Evolutionary conservation across 257 asterid genomes (phyloP).

Genomic region (Plantago ovata): DNA sequence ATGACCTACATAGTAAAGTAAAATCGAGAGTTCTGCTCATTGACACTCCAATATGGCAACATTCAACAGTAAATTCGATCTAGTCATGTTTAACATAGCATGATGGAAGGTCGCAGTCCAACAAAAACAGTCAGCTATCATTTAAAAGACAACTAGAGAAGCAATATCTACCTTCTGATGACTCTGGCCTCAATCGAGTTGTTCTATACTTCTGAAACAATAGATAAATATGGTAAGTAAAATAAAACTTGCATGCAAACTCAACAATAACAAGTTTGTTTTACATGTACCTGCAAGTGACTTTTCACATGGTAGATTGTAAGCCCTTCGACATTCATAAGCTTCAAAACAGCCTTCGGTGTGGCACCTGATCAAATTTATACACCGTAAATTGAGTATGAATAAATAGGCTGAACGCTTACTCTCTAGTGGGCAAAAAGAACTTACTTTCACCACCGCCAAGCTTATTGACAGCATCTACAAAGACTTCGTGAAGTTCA

Average conservation of each 20-base stretch:
- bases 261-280: neutral
- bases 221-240: constrained; percentile 17
- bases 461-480: constrained; percentile 72
- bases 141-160: constrained; percentile 5
- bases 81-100: neutral
- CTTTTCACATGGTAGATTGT: constrained; percentile 87
- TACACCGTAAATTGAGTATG: neutral
- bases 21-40: too few relatives aligned
- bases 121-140: neutral
- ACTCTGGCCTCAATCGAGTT: constrained; percentile 69
- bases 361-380: constrained; percentile 48
- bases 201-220: constrained; percentile 76
- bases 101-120: neutral
- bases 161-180: constrained; percentile 54
- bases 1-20: too few relatives aligned
- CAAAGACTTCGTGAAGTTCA: constrained; percentile 77
- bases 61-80: neutral
- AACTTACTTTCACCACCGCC: constrained; percentile 83
- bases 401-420: neutral
- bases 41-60: neutral
- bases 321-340: constrained; percentile 69
- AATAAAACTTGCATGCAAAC: neutral
- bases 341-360: constrained; percentile 81
- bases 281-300: constrained; percentile 64
- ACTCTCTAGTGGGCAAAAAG: constrained; percentile 8